A percentile compares a stretch with the other conserved stretches of the same genome.
Conservation (phyloP, 2,329 filamentous ascomycete species). For the Penicillium corylophilum region DNA sequence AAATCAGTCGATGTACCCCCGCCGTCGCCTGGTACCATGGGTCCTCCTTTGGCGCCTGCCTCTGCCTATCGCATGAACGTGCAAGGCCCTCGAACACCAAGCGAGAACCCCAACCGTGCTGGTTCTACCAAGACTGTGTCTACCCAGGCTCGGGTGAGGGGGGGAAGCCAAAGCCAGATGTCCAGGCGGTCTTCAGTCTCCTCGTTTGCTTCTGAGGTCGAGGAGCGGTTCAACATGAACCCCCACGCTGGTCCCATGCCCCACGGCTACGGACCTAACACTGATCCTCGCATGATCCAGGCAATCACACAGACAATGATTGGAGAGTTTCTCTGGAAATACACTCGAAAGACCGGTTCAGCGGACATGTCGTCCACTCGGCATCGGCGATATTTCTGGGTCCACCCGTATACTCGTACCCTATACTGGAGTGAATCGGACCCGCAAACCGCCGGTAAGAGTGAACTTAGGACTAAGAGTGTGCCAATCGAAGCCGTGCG, state of each 20-base stretch:
- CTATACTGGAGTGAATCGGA: slow-evolving; percentile 95
- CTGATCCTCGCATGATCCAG: slow-evolving; percentile 97
- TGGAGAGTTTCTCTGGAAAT: slow-evolving; percentile 98
- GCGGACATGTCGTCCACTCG: slow-evolving; percentile 84
- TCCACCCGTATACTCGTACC: slow-evolving; percentile 94
- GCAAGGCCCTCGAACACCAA: slow-evolving; percentile 61
- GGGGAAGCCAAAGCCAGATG: slow-evolving; percentile 41
- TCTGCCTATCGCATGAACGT: slow-evolving; percentile 63
- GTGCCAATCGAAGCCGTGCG: slow-evolving; percentile 90
- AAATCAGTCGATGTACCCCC: slow-evolving; percentile 54
- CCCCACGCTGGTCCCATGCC: slow-evolving; percentile 50
- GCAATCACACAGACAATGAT: slow-evolving; percentile 99
- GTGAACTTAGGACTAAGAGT: slow-evolving; percentile 80
- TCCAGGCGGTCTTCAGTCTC: slow-evolving; percentile 83
- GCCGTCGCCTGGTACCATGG: slow-evolving; percentile 61
- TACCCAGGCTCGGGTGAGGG: slow-evolving; percentile 57
- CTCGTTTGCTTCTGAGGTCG: slow-evolving; percentile 91
- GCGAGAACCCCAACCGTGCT: slow-evolving; percentile 48
- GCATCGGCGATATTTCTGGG: slow-evolving; percentile 97
- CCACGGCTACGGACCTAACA: slow-evolving; percentile 66
- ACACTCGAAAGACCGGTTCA: slow-evolving; percentile 90
- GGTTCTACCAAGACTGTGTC: slow-evolving; percentile 50
- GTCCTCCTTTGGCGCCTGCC: slow-evolving; percentile 78
- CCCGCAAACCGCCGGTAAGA: slow-evolving; percentile 73
- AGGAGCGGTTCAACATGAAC: slow-evolving; percentile 81